phyloP scores from a whole-genome alignment of 768 basidiomycete species.

The Epithele typhae region DNA sequence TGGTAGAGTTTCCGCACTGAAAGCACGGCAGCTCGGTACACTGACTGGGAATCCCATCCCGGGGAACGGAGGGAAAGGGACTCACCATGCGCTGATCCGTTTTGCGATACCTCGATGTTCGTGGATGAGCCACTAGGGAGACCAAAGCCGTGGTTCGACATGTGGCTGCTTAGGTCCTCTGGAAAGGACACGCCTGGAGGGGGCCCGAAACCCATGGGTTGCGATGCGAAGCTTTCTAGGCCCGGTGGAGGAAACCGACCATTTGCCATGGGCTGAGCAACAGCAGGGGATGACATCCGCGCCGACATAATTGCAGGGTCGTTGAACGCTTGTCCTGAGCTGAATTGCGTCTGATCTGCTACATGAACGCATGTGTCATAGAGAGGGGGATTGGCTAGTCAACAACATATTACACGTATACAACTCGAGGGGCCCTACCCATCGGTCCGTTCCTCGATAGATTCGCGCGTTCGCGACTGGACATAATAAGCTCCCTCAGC shows the following conservation, averaged over 20 bases:
- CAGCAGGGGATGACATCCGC: constrained; percentile 45
- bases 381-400: constrained; percentile 23
- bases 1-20: constrained; percentile 82
- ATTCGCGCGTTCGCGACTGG: constrained; percentile 55
- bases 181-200: constrained; percentile 62
- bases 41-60: constrained; percentile 79
- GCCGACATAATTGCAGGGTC: constrained; percentile 84
- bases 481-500: constrained; percentile 70
- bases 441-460: constrained; percentile 31
- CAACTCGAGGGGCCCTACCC: constrained; percentile 48
- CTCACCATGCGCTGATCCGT: constrained; percentile 62
- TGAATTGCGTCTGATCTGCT: constrained; percentile 31
- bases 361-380: constrained; percentile 10
- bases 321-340: constrained; percentile 47
- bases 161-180: constrained; percentile 19
- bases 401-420: constrained; percentile 30
- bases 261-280: constrained; percentile 18
- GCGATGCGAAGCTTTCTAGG: constrained; percentile 14
- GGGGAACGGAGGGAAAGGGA: constrained; percentile 44
- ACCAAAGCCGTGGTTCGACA: too few relatives aligned
- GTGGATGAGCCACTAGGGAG: background rate
- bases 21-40: constrained; percentile 86
- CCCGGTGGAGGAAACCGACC: constrained; percentile 14
- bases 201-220: constrained; percentile 37
- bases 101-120: constrained; percentile 28